Conservation (phyloP, 768 basidiomycete species). For the Boletus eberwhitei region DNA sequence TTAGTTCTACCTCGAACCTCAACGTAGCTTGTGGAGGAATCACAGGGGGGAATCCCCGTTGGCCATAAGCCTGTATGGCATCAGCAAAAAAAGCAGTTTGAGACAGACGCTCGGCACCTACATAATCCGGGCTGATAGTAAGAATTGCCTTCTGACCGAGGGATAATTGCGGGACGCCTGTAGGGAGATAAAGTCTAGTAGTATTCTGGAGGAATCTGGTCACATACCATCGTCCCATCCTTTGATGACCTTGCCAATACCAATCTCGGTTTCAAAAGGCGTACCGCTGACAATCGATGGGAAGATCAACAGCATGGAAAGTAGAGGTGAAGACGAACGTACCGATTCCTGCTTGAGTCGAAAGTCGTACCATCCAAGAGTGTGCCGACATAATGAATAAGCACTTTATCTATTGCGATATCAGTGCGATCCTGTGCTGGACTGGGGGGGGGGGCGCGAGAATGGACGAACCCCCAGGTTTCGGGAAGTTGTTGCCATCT, state of each 20-base stretch:
- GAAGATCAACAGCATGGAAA: slow-evolving; percentile 1
- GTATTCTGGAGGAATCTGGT: not conserved
- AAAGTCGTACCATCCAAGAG: slow-evolving; percentile 60
- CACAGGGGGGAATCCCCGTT: slow-evolving; percentile 70
- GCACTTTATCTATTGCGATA: slow-evolving; percentile 54
- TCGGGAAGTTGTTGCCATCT: slow-evolving; percentile 63
- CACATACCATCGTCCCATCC: slow-evolving; percentile 86
- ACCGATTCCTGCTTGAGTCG: slow-evolving; percentile 80
- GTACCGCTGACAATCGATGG: slow-evolving; percentile 37
- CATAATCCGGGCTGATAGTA: slow-evolving; percentile 72
- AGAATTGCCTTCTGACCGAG: slow-evolving; percentile 70
- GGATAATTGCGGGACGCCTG: slow-evolving; percentile 76
- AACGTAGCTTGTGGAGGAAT: slow-evolving; percentile 77
- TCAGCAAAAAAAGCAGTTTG: not conserved
- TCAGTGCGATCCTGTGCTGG: slow-evolving; percentile 19
- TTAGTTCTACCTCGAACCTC: slow-evolving; percentile 79
- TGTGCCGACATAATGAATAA: slow-evolving; percentile 79
- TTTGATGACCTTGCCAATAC: slow-evolving; percentile 78
- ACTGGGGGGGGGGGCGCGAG: slow-evolving; percentile 7
- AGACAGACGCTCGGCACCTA: slow-evolving; percentile 37
- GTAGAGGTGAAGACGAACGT: slow-evolving; percentile 13
- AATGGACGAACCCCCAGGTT: slow-evolving; percentile 58
- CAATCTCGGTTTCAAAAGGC: slow-evolving; percentile 71
- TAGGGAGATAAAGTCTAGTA: not conserved
- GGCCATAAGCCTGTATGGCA: slow-evolving; percentile 59